Evolutionary conservation across 371 early-diverging fungal genomes (phyloP), one percentile per base, ranked within the genome.

Genomic region (Pancytospora philotis): DNA sequence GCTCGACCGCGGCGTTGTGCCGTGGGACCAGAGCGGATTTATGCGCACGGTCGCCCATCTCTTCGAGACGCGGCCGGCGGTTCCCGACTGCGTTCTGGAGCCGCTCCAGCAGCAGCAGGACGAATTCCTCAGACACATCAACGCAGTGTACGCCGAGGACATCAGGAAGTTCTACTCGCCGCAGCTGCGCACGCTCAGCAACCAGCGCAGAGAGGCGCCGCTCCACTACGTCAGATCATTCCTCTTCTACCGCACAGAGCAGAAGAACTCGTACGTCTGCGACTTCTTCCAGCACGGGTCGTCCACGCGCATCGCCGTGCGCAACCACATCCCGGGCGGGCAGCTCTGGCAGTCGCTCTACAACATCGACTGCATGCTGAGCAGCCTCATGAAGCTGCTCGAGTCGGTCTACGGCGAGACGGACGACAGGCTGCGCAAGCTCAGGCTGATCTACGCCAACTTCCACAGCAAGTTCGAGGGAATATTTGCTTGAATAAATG

Each of bases 211-310:
- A n/a, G 19, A 16, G 3, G 22, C 13, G 45, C 66, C 70, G 0
- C 50, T 69, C 0, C 41, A 39, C 3, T 58, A 10, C 1, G 39
- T 72, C 1, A 34, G 59, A 1, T 76, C 76, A 30, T 66, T 73
- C 27, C 36, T 70, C 22, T 38, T 64, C 31, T 22, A 60, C 37
- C 19, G 36, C 1, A 55, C 69, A 30, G 51, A 22, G 16, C 8
- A 37, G 22, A 78, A 78, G 60, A 80, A 76, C 61, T 66, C 69
- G 2, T 80, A 80, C 62, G 66, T 78, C 38, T 55, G 75, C 25
- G 71, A 75, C 41, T 80, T 76, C 63, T 80, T 73, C 66, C 34
- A 4, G 3, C 69, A 74, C 35, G 75, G 68, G 38, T 67, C 34
- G 2, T 58, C 57, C 10, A 35, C 49, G n/a, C 39, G 56, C 13